Conservation (phyloP, 2,329 filamentous ascomycete genomes). For the Cryphonectria naterciae region DNA sequence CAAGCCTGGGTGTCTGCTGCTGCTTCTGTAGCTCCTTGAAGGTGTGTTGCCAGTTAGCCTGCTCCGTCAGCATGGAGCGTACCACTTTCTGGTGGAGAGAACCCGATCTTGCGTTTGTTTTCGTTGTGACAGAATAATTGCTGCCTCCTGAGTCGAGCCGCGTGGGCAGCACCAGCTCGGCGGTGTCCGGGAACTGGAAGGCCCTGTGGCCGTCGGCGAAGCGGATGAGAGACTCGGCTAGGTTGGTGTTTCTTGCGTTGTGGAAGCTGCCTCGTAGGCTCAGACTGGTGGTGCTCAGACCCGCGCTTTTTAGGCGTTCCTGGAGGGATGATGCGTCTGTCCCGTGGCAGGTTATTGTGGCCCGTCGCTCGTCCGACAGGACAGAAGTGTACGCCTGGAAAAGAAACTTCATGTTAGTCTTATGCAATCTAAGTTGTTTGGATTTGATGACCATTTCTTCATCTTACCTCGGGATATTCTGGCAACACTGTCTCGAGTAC, state of each 20-base stretch:
- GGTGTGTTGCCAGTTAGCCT: neutral
- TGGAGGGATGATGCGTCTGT: neutral
- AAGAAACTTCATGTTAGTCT: neutral
- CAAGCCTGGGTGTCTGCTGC: neutral
- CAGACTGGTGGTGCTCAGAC: neutral
- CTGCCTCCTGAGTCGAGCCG: neutral
- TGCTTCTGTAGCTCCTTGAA: neutral
- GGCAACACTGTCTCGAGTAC: neutral
- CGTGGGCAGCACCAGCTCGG: neutral
- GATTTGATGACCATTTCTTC: too few relatives aligned
- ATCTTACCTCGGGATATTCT: slow-evolving; percentile 9
- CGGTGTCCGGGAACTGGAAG: slow-evolving; percentile 1
- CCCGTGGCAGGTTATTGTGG: slow-evolving; percentile 12
- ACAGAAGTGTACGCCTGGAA: slow-evolving; percentile 15
- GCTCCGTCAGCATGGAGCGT: slow-evolving; percentile 3
- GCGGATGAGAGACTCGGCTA: neutral
- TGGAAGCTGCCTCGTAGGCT: slow-evolving; percentile 8
- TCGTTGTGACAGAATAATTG: neutral
- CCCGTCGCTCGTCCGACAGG: slow-evolving; percentile 4
- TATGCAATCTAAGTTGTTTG: too few relatives aligned
- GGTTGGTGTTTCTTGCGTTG: neutral
- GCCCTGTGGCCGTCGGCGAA: neutral
- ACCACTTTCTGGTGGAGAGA: slow-evolving; percentile 5
- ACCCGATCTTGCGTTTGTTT: neutral
- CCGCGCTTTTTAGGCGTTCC: neutral